Evolutionary conservation across 805 yeast species (phyloP).

Genomic region (Yarrowia sp.): DNA sequence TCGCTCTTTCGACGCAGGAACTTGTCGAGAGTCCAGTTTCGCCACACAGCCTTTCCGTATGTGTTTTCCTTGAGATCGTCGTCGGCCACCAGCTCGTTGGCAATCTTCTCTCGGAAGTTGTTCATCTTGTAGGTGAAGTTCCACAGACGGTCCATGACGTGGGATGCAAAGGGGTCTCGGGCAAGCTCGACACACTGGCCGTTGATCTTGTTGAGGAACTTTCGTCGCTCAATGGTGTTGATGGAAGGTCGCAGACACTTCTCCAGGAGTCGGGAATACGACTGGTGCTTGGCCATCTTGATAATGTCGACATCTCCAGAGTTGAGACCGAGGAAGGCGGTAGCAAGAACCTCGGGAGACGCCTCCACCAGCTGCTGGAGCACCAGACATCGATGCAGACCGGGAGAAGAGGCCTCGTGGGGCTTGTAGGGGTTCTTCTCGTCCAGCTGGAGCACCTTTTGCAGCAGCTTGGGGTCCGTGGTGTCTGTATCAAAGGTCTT

Average conservation of each 20-base stretch:
- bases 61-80: constrained; percentile 80
- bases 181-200: constrained; percentile 65
- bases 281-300: constrained; percentile 87
- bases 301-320: constrained; percentile 47
- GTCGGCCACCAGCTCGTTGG: constrained; percentile 61
- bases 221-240: constrained; percentile 64
- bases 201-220: constrained; percentile 68
- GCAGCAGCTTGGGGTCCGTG: constrained; percentile 60
- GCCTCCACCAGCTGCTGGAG: constrained; percentile 74
- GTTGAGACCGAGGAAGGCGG: constrained; percentile 46
- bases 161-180: constrained; percentile 90
- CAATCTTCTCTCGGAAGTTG: constrained; percentile 85
- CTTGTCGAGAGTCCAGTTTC: constrained; percentile 89
- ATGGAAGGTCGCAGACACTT: constrained; percentile 59
- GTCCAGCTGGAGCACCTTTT: constrained; percentile 68
- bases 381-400: constrained; percentile 74
- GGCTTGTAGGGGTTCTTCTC: constrained; percentile 52
- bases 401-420: constrained; percentile 34
- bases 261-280: constrained; percentile 88
- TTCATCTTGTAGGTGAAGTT: constrained; percentile 75
- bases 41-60: constrained; percentile 93
- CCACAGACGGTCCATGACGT: constrained; percentile 86
- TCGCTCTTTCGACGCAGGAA: constrained; percentile 75
- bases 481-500: constrained; percentile 45
- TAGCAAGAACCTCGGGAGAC: constrained; percentile 63